A percentile compares a stretch with the other conserved stretches of the same genome.
Evolutionary conservation across 768 basidiomycete genomes (phyloP).

Genomic region (Lactifluus piperatus): DNA sequence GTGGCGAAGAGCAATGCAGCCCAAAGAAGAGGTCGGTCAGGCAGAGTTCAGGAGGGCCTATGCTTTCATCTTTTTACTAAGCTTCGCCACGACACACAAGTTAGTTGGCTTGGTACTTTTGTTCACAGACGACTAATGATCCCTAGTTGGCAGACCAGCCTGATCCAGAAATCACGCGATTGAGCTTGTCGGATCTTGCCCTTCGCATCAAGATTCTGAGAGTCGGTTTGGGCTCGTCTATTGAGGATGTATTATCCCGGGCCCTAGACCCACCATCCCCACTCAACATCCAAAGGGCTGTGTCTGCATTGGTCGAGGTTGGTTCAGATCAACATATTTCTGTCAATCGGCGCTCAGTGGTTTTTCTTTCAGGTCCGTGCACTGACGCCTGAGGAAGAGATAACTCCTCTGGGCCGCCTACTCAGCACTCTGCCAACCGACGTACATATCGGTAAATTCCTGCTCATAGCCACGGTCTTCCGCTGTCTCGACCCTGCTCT

Average conservation of each 20-base stretch:
- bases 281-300: conserved; percentile 83
- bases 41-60: conserved; percentile 80
- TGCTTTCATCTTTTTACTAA: conserved; percentile 97
- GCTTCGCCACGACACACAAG: conserved; percentile 72
- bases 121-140: background rate
- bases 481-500: conserved; percentile 93
- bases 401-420: conserved; percentile 87
- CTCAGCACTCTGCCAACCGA: conserved; percentile 91
- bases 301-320: conserved; percentile 86
- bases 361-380: conserved; percentile 57
- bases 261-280: conserved; percentile 86
- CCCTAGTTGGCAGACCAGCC: conserved; percentile 82
- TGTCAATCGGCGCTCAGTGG: conserved; percentile 1
- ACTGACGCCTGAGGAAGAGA: conserved; percentile 76
- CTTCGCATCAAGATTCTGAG: conserved; percentile 92
- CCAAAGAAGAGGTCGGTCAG: conserved; percentile 83
- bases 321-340: conserved; percentile 8
- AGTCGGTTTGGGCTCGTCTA: conserved; percentile 71
- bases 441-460: conserved; percentile 91
- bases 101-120: conserved; percentile 22
- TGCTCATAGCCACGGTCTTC: conserved; percentile 76
- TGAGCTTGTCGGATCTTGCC: conserved; percentile 87
- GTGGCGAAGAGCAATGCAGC: conserved; percentile 88
- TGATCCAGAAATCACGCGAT: conserved; percentile 89
- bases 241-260: conserved; percentile 81